phyloP scores from a whole-genome alignment of 139 green algal species.

The Desmodesmus armatus region DNA sequence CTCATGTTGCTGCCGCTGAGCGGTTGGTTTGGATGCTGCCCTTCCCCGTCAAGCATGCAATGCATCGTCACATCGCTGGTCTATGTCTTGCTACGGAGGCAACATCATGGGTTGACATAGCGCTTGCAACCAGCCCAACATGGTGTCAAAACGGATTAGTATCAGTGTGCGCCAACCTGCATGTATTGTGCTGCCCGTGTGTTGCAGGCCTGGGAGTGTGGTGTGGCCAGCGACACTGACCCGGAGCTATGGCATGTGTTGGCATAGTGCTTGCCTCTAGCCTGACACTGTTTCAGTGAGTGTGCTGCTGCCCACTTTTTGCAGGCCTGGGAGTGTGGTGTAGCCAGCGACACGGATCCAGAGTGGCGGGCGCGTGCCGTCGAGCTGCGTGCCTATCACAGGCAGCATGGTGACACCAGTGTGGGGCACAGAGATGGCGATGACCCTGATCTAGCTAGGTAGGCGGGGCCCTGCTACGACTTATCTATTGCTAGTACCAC shows the following conservation, averaged over 20 bases:
- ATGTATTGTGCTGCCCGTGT: not conserved
- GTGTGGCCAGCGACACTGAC: conserved; percentile 64
- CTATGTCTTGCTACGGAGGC: too few species aligned
- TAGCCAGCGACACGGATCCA: conserved; percentile 59
- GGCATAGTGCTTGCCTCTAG: not conserved
- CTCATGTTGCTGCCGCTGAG: too few species aligned
- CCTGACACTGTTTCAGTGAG: not conserved
- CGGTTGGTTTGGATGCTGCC: too few species aligned
- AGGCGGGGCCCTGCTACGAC: conserved; percentile 52
- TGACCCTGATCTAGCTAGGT: conserved; percentile 67
- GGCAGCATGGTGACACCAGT: conserved; percentile 68
- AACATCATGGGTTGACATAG: too few species aligned
- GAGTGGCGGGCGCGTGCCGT: conserved; percentile 65
- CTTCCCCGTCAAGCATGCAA: too few species aligned
- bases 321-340: conserved; percentile 72
- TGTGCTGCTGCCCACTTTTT: conserved; percentile 34
- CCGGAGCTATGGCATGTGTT: too few species aligned
- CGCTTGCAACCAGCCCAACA: too few species aligned
- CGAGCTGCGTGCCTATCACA: conserved; percentile 67
- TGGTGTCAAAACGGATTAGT: too few species aligned
- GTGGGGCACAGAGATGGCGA: conserved; percentile 73
- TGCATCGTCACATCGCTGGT: too few species aligned
- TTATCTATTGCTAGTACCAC: not conserved
- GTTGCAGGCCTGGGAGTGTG: conserved; percentile 71
- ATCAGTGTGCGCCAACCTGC: too few species aligned